Evolutionary conservation across 1,139 yeast species (phyloP), one percentile per base, ranked within the genome.

Genomic region (Blastobotrys illinoisensis): DNA sequence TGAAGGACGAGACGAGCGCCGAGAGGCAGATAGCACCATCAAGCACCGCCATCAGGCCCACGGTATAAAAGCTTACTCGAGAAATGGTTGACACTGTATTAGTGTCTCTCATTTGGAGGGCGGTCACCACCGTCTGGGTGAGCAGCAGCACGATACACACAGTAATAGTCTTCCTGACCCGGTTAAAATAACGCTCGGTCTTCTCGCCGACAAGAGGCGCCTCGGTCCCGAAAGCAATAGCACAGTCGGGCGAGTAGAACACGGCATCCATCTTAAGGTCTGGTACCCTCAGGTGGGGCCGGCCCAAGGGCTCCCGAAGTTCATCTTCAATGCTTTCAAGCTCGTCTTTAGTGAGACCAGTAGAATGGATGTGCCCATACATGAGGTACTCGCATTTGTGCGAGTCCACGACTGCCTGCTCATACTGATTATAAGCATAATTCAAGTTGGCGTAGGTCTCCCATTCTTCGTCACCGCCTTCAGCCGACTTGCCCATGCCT

Each of bases 161-260:
- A n/a, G 77, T 72, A 1, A 66, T 55, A 5, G 62, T 60, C 11
- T 55, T 46, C 16, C 71, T 58, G 23, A 64, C 59, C 6, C 67
- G 57, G 79, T 70, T 51, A 76, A 78, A 72, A 50, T 74, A 76
- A 3, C 81, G 75, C 62, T 82, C 88, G 53, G 73, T 70, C 57
- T 82, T 79, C 18, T 79, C 73, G 0, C 96, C 97, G n/a, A 60
- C 62, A n/a, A 80, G 72, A 3, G 67, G 64, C 6, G 9, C 20
- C 23, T 73, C 72, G 13, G 80, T 62, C 1, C 73, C 68, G 9
- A 88, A 60, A 0, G 79, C 68, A 2, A 85, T 67, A 0, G 91
- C 96, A 73, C 98, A 91, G 66, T 91, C 96, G 0, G 97, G 97
- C 0, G 97, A 88, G 64, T 87, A 90, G 18, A 88, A 58, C 21